Percentiles rank a stretch among this genome's conserved stretches.
These are phyloP conservation scores for Penstemon davidsonii DNA, from an alignment of 257 asterid species.

Conservation along the genomic window DNA sequence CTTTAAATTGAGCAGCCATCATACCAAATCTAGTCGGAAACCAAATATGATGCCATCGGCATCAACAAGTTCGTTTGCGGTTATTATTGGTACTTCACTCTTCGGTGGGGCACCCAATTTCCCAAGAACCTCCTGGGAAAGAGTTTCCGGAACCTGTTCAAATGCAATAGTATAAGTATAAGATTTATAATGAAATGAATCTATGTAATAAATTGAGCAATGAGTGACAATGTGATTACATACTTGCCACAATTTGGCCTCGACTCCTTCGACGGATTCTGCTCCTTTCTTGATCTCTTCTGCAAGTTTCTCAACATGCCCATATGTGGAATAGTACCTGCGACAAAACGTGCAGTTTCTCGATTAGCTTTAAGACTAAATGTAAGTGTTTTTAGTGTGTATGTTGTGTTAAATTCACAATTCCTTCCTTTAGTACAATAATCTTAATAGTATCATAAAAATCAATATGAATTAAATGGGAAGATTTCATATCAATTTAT, in stretches of 20 bases:
- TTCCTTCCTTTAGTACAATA: no score
- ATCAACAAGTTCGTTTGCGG: constrained; percentile 47
- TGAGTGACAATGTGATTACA: not conserved
- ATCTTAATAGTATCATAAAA: no score
- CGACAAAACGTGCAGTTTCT: no score
- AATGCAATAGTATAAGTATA: not conserved
- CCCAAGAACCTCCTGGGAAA: constrained; percentile 48
- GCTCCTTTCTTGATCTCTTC: constrained; percentile 75
- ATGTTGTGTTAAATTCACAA: no score
- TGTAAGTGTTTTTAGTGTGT: no score
- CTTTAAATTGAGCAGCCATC: constrained; percentile 71
- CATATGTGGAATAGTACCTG: constrained; percentile 46
- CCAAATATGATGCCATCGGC: constrained; percentile 62
- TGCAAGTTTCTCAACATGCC: constrained; percentile 70
- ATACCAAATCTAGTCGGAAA: constrained; percentile 69
- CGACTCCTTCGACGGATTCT: constrained; percentile 67
- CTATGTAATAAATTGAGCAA: not conserved
- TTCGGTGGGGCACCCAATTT: constrained; percentile 63
- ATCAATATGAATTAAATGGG: no score
- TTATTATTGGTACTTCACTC: constrained; percentile 50
- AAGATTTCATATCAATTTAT: no score
- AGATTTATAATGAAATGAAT: not conserved
- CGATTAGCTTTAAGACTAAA: no score
- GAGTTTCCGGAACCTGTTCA: constrained; percentile 59
- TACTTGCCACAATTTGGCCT: constrained; percentile 74